phyloP scores from a whole-genome alignment of 2,329 filamentous ascomycete genomes.

The Fusarium annulatum region DNA sequence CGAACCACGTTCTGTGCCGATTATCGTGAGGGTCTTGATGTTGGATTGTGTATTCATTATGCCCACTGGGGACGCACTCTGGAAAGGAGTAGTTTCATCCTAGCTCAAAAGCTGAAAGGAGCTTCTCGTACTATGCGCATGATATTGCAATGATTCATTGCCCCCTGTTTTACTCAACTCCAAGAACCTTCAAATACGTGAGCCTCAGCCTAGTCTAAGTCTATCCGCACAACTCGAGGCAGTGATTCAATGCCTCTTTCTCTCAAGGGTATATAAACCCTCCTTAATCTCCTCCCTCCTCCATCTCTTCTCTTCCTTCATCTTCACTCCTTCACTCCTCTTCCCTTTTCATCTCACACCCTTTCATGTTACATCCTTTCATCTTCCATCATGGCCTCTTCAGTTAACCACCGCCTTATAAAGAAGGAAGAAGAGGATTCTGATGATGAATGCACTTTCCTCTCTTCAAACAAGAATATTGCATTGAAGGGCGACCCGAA shows the following conservation, averaged over 20 bases:
- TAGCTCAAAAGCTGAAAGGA: rapidly evolving
- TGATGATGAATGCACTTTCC: rapidly evolving
- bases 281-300: neutral
- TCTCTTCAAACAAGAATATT: rapidly evolving
- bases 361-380: no score
- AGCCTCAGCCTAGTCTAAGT: neutral
- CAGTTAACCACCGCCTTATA: rapidly evolving
- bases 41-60: neutral
- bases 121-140: neutral
- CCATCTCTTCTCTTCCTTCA: neutral
- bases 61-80: rapidly evolving
- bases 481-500: rapidly evolving
- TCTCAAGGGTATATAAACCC: neutral
- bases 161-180: neutral
- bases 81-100: neutral
- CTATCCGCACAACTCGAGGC: neutral
- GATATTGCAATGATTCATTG: rapidly evolving
- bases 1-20: rapidly evolving
- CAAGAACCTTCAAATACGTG: rapidly evolving
- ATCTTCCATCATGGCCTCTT: rapidly evolving
- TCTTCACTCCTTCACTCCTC: neutral
- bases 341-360: neutral
- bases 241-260: neutral
- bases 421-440: neutral
- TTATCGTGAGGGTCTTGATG: rapidly evolving